These are phyloP conservation scores for Oryza nivara DNA, from an alignment of 176 grass and related monocot genomes.

Conservation along the genomic window DNA sequence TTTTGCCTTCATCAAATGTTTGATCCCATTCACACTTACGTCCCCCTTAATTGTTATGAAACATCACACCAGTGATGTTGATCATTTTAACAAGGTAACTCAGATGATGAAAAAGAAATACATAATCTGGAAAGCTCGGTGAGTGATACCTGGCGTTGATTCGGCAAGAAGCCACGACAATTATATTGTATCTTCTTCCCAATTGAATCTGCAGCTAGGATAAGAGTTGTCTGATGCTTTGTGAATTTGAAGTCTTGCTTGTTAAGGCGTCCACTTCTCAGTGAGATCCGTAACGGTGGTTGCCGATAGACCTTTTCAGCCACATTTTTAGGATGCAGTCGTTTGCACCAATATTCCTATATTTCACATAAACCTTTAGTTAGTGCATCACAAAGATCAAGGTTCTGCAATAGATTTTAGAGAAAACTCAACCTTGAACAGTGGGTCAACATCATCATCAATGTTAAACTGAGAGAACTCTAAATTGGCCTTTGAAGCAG, in stretches of 20 bases:
- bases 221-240: constrained; percentile 81
- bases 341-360: constrained; percentile 99
- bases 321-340: constrained; percentile 94
- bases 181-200: constrained; percentile 89
- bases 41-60: constrained; percentile 13
- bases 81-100: constrained; percentile 26
- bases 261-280: constrained; percentile 78
- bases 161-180: constrained; percentile 81
- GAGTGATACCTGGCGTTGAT: constrained; percentile 80
- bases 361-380: constrained; percentile 24
- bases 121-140: constrained; percentile 21
- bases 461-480: constrained; percentile 99
- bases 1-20: constrained; percentile 5
- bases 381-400: constrained; percentile 32
- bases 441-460: constrained; percentile 92
- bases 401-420: neutral
- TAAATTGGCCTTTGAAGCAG: constrained; percentile 91
- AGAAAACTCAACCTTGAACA: constrained; percentile 79
- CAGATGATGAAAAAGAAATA: constrained; percentile 15
- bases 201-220: constrained; percentile 75
- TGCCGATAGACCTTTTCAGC: constrained; percentile 94
- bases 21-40: neutral
- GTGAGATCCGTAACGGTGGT: constrained; percentile 75
- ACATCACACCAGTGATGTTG: constrained; percentile 1
- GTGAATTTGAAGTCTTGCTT: constrained; percentile 93